A percentile compares a stretch with the other conserved stretches of the same genome.
phyloP scores from a whole-genome alignment of 2,329 filamentous ascomycete genomes.

The Amphichorda felina region DNA sequence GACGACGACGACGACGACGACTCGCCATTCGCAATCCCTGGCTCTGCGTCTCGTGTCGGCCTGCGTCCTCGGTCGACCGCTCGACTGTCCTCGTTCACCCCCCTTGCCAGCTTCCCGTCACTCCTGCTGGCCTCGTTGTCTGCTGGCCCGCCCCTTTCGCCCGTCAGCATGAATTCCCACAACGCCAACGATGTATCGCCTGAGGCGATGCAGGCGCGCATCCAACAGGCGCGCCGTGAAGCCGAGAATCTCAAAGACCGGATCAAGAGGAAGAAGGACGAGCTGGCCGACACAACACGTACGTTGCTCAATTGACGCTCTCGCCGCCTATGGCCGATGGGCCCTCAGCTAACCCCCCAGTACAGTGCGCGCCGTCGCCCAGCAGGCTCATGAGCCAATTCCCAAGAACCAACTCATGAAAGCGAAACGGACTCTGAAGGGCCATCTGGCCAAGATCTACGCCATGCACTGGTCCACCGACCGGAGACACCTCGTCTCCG shows the following conservation, averaged over 20 bases:
- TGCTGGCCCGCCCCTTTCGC: constrained; percentile 4
- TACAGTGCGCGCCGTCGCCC: constrained; percentile 81
- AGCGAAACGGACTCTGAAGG: constrained; percentile 91
- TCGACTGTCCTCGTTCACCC: background rate
- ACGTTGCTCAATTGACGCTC: constrained; percentile 31
- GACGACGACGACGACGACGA: background rate
- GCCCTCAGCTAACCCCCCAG: background rate
- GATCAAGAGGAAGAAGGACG: constrained; percentile 99
- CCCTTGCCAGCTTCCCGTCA: background rate
- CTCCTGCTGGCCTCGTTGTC: constrained; percentile 1
- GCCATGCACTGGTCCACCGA: constrained; percentile 99
- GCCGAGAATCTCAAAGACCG: constrained; percentile 95
- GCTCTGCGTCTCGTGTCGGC: background rate
- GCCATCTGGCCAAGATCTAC: constrained; percentile 98
- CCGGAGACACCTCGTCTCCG: constrained; percentile 89
- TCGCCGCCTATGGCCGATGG: background rate
- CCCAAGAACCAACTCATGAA: constrained; percentile 92
- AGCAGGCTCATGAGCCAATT: constrained; percentile 83
- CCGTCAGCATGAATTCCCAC: constrained; percentile 40
- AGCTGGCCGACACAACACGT: constrained; percentile 96
- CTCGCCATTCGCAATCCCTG: background rate
- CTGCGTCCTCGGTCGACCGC: background rate
- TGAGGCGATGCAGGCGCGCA: constrained; percentile 83
- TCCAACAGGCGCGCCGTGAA: constrained; percentile 87
- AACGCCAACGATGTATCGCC: constrained; percentile 52